Evolutionary conservation across 2,329 filamentous ascomycete genomes (phyloP), one percentile per base, ranked within the genome.

Genomic region (Epichloe uncinata): DNA sequence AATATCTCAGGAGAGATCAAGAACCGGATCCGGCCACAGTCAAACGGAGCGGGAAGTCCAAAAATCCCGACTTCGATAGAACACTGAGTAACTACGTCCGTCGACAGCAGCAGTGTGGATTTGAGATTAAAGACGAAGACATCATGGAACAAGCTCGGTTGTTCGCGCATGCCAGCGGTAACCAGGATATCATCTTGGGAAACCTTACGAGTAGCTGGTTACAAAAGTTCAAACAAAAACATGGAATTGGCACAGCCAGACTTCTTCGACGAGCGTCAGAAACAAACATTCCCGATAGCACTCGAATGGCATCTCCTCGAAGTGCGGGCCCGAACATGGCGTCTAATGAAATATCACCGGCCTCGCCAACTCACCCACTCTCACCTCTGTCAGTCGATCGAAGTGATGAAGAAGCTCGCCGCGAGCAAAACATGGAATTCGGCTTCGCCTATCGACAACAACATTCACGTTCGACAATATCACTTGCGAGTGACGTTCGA

Each of bases 211-310:
- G 79, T 33, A 82, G 75, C 57, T 96, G 91, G 90, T 75, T 97
- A 35, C 88, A 95, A 61, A 94, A 93, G 63, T 97, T 97, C 73
- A 95, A 96, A 72, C 81, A 88, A 63, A 95, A 91, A 69, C 84
- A 95, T 63, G 81, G 69, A 33, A 69, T 79, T 50, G 70, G 66
- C 15, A 69, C 68, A 15, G 71, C 68, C 15, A 74, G 70, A 52
- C 60, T 80, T 37, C 70, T 73, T 54, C 70, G 79, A 42, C 69
- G 79, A 49, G 78, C 78, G 6, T 82, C 79, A 3, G 79, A 82
- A 62, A 77, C 81, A 37, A 89, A 87, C 62, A 85, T 90, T 49
- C 77, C 81, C 0, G 84, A 87, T 58, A 79, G 75, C 52, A 77
- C 76, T 22, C 75, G 78, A 50, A 69, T 78, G 54, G 77, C 74